Percentiles rank a stretch among this genome's conserved stretches.
Evolutionary conservation across 2,329 filamentous ascomycete genomes (phyloP).

Genomic region (Arthroderma sp.): DNA sequence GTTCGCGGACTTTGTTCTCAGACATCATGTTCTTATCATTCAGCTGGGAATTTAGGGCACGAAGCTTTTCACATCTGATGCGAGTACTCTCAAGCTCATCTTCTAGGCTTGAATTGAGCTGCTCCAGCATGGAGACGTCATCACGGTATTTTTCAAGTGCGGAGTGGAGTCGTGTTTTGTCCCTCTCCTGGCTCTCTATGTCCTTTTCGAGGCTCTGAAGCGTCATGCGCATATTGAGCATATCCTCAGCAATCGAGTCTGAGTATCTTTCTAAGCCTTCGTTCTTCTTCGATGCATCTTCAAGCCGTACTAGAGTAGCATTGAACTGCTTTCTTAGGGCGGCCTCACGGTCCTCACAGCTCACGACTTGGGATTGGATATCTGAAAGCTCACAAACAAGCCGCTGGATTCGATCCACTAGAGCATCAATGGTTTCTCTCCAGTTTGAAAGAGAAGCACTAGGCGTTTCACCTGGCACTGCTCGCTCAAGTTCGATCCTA

Average conservation of each 20-base stretch:
- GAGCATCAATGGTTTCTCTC: slow-evolving; percentile 26
- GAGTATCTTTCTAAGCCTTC: slow-evolving; percentile 26
- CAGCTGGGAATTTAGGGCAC: slow-evolving; percentile 21
- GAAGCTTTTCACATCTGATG: slow-evolving; percentile 22
- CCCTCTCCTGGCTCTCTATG: slow-evolving; percentile 26
- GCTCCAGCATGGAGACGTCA: slow-evolving; percentile 32
- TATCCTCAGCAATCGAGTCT: slow-evolving; percentile 31
- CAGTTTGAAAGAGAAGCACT: slow-evolving; percentile 25
- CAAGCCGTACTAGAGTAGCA: slow-evolving; percentile 24
- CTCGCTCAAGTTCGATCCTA: slow-evolving; percentile 31
- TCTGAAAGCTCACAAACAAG: slow-evolving; percentile 23
- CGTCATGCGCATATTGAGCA: slow-evolving; percentile 32
- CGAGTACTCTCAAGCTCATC: slow-evolving; percentile 21
- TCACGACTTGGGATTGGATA: slow-evolving; percentile 21
- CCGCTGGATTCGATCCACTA: slow-evolving; percentile 26
- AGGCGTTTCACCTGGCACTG: slow-evolving; percentile 32
- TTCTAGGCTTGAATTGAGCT: slow-evolving; percentile 30
- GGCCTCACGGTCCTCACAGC: slow-evolving; percentile 25
- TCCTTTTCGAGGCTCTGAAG: slow-evolving; percentile 31
- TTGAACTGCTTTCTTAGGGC: slow-evolving; percentile 34
- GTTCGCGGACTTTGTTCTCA: slow-evolving; percentile 19
- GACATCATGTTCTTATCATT: slow-evolving; percentile 25
- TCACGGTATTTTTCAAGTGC: slow-evolving; percentile 32
- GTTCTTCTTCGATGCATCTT: slow-evolving; percentile 25
- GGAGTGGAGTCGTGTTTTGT: slow-evolving; percentile 29